Base-by-base conservation (phyloP, 1,284 basidiomycete species). In the Tilletia caries region DNA sequence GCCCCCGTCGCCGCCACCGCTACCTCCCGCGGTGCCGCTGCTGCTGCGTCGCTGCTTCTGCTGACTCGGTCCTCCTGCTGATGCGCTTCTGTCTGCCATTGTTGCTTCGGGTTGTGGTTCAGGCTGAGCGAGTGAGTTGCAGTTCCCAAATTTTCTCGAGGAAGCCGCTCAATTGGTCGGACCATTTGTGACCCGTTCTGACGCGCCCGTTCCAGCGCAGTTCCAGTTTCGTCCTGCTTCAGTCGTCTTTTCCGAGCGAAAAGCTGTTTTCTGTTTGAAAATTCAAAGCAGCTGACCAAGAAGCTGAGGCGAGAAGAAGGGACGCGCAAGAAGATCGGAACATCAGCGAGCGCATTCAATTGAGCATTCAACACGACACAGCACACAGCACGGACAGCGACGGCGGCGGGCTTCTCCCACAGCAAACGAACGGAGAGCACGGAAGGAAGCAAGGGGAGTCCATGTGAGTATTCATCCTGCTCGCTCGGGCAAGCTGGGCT, bases 61-160 rank as follows among this genome's bases (percentile, higher is more conserved):
- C 52, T 29, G 52, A 29, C 52, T 54, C 25, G 52, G 25, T 6
- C 52, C 52, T 54, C n/a, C n/a, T 54, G 48, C 48, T 50, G 48
- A 8, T 44, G 43, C 43, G 8, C 20, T 23, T 50, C 20, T 29
- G 52, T 54, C 52, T 54, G 52, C 52, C 52, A 54, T 54, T 54
- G 23, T 54, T 8, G 48, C n/a, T 50, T 50, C n/a, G 18, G 20
- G 48, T 27, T n/a, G n/a, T 50, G 48, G 18, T 20, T n/a, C 10
- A 44, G 8, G 43, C 6, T 50, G 48, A 50, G 48, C 48, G 10
- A 10, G 20, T 20, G 48, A 50, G 48, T 6, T n/a, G 23, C 12
- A 13, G 23, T 29, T 29, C 12, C 23, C 52, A 23, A 54, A 54
- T 25, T 25, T 25, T 27, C 27, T 54, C n/a, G n/a, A 15, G 25